Base-by-base conservation (phyloP, 108 stramenopile genomes). In the Licmophora abbreviata region DNA sequence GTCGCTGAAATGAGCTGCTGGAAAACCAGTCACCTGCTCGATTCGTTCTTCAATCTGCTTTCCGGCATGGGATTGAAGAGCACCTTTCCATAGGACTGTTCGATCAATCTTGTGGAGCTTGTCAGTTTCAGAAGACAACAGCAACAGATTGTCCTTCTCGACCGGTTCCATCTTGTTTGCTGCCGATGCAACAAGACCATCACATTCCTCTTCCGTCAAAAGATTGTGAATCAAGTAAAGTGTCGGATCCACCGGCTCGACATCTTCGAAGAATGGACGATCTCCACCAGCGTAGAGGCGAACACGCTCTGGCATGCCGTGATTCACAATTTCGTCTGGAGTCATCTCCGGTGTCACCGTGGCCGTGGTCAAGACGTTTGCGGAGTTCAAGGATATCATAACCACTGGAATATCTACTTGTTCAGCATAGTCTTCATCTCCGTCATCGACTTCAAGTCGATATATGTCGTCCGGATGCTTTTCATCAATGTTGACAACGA, bases 191-290 rank as follows among this genome's bases (percentile, higher is more conserved):
- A 85, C 56, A 6, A 92, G 51, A 2, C 56, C 45, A 29, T 83
- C 72, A n/a, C 82, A 74, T 49, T 93, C 87, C 12, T 74, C 67
- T n/a, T 26, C 27, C 1, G 80, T 83, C 29, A 93, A 46, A 36
- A 87, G 65, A 58, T 93, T 88, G 73, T 93, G 92, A 71, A 93
- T 93, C 24, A 93, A 54, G 38, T 93, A 93, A 14, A 93, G 67
- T 10, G 79, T 52, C 0, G 92, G 92, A 3, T 58, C 38, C 1
- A 42, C 32, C 1, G 79, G 58, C 11, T 73, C 64, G 9, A 82
- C 84, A 62, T 93, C 92, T 59, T 93, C 92, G 56, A 89, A 93
- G 56, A 88, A 93, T n/a, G 92, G 92, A 24, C 92, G 61, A 40
- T 93, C 92, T 3, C 85, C 92, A 26, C 85, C 92, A 7, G 85